These are phyloP conservation scores for Backusella tuberculispora DNA, from an alignment of 192 early-diverging fungal genomes.

Conservation along the genomic window DNA sequence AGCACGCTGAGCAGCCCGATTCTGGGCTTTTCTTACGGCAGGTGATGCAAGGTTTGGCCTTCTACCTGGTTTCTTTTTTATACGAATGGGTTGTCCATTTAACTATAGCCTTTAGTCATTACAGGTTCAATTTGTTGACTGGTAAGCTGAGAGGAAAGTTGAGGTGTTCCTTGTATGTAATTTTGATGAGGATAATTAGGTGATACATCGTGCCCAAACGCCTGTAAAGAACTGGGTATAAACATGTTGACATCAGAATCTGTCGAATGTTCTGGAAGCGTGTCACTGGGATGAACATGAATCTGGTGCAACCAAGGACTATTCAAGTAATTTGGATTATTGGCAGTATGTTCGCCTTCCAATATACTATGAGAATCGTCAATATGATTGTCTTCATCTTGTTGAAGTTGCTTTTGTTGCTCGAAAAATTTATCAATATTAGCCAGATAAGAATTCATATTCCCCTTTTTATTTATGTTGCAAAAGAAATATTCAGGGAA, in stretches of 20 bases:
- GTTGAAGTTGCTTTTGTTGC: conserved; percentile 5
- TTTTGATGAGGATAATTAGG: background rate
- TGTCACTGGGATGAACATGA: background rate
- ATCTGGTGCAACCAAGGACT: background rate
- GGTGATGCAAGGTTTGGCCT: conserved; percentile 64
- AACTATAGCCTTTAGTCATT: background rate
- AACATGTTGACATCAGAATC: background rate
- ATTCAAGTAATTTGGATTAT: background rate
- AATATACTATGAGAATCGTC: background rate
- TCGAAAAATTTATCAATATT: conserved; percentile 30
- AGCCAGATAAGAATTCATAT: conserved; percentile 30
- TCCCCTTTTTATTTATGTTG: background rate
- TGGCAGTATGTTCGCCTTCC: background rate
- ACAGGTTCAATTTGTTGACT: background rate
- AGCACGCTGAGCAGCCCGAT: conserved; percentile 85
- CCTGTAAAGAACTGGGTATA: background rate
- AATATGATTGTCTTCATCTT: background rate
- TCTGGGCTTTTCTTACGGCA: conserved; percentile 71
- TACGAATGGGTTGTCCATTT: conserved; percentile 15
- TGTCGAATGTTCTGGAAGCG: background rate
- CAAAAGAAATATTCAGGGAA: conserved; percentile 1
- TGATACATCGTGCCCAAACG: background rate
- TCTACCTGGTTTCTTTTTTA: conserved; percentile 57
- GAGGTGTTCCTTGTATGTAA: background rate
- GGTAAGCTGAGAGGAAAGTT: background rate